These are phyloP conservation scores for Zostera marina DNA, from an alignment of 116 monocot species.

Conservation along the genomic window DNA sequence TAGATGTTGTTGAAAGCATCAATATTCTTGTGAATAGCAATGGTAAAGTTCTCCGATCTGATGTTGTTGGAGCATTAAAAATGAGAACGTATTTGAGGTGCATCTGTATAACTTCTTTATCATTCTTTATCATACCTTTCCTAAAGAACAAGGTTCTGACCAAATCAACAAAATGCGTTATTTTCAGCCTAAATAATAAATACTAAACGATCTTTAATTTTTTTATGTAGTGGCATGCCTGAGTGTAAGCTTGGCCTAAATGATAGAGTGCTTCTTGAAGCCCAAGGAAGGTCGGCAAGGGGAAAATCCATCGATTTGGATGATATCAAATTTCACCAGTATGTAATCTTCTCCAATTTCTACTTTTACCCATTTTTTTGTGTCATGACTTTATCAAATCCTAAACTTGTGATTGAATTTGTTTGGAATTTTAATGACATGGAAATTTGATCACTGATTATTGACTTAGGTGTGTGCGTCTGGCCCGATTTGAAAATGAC, in stretches of 20 bases:
- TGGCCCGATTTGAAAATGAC: conserved; percentile 97
- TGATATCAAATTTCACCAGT: conserved; percentile 99
- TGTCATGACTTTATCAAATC: background rate
- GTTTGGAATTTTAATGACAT: background rate
- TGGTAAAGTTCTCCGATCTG: conserved; percentile 91
- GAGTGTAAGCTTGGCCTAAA: conserved; percentile 96
- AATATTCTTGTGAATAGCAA: conserved; percentile 99
- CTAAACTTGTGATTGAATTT: background rate
- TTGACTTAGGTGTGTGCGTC: conserved; percentile 64
- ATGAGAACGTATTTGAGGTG: conserved; percentile 98
- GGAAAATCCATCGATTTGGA: conserved; percentile 95
- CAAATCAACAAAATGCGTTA: background rate
- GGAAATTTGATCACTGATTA: conserved; percentile 1
- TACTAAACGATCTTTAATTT: background rate
- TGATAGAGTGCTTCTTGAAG: conserved; percentile 88
- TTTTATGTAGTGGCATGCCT: conserved; percentile 83
- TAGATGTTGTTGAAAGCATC: conserved; percentile 97
- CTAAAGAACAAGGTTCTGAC: background rate
- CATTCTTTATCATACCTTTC: background rate
- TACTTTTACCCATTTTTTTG: background rate
- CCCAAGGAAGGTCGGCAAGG: conserved; percentile 86
- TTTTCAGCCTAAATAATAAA: background rate
- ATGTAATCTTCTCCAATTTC: conserved; percentile 5
- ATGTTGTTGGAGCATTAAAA: conserved; percentile 97
- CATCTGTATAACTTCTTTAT: background rate